Conservation (phyloP, 805 yeast species). For the Barnettozyma botsteinii region DNA sequence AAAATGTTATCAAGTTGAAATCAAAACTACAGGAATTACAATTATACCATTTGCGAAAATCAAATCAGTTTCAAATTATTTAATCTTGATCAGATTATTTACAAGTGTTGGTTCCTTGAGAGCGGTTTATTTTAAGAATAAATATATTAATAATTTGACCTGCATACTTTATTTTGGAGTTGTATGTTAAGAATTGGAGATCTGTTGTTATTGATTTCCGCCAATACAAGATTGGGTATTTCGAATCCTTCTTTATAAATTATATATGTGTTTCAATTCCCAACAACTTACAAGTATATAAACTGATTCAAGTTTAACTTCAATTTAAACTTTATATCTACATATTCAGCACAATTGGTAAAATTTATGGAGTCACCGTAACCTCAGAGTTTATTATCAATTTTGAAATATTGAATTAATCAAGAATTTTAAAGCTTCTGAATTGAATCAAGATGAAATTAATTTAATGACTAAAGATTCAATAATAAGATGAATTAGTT, state of each 20-base stretch:
- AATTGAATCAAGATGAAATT: constrained; percentile 7
- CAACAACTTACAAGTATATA: constrained; percentile 50
- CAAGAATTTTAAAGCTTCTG: constrained; percentile 9
- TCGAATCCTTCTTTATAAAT: constrained; percentile 57
- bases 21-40: constrained; percentile 26
- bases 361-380: constrained; percentile 55
- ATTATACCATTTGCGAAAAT: constrained; percentile 31
- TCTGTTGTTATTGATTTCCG: constrained; percentile 34
- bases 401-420: constrained; percentile 7
- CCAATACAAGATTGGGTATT: constrained; percentile 49
- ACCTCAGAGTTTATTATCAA: constrained; percentile 12
- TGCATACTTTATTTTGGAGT: constrained; percentile 31
- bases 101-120: constrained; percentile 39
- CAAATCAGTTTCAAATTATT: constrained; percentile 21
- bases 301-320: constrained; percentile 58
- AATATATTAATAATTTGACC: constrained; percentile 23
- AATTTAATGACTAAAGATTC: constrained; percentile 9
- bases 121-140: constrained; percentile 35
- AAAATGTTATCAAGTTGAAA: constrained; percentile 20
- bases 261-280: constrained; percentile 70
- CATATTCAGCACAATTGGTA: constrained; percentile 57
- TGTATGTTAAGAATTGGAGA: constrained; percentile 33
- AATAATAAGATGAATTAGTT: constrained; percentile 15
- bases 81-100: constrained; percentile 26
- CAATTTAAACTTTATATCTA: constrained; percentile 61